Evolutionary conservation across 2,329 filamentous ascomycete species (phyloP).

Genomic region (Hortaea werneckii): DNA sequence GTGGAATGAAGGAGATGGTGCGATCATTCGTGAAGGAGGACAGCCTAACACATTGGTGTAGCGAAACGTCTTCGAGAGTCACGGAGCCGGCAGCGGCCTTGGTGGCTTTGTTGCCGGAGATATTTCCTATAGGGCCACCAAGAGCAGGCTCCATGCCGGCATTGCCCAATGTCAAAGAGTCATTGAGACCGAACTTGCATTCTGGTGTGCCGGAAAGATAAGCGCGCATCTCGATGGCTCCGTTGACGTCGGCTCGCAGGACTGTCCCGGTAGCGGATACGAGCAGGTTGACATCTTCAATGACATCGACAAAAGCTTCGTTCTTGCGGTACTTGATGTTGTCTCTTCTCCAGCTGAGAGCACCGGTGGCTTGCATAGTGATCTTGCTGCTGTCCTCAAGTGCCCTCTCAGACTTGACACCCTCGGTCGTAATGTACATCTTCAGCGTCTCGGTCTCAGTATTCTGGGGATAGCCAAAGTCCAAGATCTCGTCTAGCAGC

Average conservation of each 20-base stretch:
- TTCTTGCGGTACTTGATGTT: constrained; percentile 99
- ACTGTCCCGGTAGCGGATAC: constrained; percentile 98
- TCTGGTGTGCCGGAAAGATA: constrained; percentile 94
- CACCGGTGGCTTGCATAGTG: constrained; percentile 97
- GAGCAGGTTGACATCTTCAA: constrained; percentile 95
- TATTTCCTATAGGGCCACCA: constrained; percentile 60
- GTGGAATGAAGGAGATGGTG: constrained; percentile 97
- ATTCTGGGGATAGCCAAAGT: constrained; percentile 98
- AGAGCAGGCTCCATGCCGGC: constrained; percentile 44
- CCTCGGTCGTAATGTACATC: constrained; percentile 99
- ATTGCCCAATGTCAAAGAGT: constrained; percentile 78
- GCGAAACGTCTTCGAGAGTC: constrained; percentile 93
- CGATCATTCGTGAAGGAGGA: constrained; percentile 96
- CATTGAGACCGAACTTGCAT: constrained; percentile 98
- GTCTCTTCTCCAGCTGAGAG: constrained; percentile 89
- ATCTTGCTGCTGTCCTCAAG: constrained; percentile 89
- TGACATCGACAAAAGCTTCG: constrained; percentile 97
- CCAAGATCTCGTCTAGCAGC: constrained; percentile 92
- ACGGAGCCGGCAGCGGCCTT: constrained; percentile 93
- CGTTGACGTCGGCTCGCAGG: constrained; percentile 87
- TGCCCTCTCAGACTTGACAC: constrained; percentile 82
- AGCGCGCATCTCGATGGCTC: constrained; percentile 96
- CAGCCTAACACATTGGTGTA: constrained; percentile 93
- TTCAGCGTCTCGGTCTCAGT: constrained; percentile 98
- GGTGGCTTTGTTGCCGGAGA: constrained; percentile 75